Evolutionary conservation across 164 flowering plant genomes (phyloP).

Genomic region (Macadamia tetraphylla): DNA sequence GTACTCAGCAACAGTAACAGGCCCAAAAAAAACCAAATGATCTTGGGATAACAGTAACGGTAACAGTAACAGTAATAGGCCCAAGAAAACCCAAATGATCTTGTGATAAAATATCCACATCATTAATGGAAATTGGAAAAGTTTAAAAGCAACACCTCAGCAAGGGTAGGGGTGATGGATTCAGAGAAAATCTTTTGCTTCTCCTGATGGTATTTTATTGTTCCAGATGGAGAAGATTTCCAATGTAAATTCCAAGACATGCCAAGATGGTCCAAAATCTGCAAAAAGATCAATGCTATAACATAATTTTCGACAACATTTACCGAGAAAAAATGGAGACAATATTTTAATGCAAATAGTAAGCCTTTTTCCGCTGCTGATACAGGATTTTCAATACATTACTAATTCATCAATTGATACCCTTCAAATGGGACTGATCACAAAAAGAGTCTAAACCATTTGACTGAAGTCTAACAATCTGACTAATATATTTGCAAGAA

Average conservation of each 20-base stretch:
- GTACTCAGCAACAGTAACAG: background rate
- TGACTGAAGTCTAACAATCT: background rate
- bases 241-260: conserved; percentile 85
- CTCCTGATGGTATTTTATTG: conserved; percentile 11
- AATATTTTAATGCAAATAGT: background rate
- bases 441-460: background rate
- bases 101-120: background rate
- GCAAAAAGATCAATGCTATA: conserved; percentile 13
- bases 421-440: background rate
- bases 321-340: background rate
- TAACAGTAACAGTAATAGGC: background rate
- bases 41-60: background rate
- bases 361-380: background rate
- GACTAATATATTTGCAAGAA: background rate
- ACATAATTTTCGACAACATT: conserved; percentile 1
- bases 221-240: conserved; percentile 30
- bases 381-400: background rate
- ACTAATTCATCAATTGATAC: too few species aligned
- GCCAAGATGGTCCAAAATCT: conserved; percentile 88
- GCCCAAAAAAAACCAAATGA: background rate
- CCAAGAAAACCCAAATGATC: background rate
- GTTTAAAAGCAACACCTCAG: conserved; percentile 44
- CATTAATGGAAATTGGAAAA: background rate
- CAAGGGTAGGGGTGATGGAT: conserved; percentile 55
- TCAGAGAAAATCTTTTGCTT: conserved; percentile 37